Evolutionary conservation across 805 yeast species (phyloP), one percentile per base, ranked within the genome.

Genomic region (Lachancea kluyveri): DNA sequence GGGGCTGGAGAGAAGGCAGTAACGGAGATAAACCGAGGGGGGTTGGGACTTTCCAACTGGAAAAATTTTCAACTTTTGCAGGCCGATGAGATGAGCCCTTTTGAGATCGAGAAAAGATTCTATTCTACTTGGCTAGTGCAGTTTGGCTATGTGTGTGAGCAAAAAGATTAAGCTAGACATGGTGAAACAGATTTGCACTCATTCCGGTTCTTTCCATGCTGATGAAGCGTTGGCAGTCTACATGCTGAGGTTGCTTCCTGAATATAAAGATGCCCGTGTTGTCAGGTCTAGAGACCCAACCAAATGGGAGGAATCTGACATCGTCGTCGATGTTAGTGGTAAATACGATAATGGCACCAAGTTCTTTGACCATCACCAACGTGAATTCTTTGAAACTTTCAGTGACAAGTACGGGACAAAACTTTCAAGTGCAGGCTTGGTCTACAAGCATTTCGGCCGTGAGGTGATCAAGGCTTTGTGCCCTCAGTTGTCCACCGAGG

Each of bases 211-310:
- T 0, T 92, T 92, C 68, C 98, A 92, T 54, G 97, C 97, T 8
- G 98, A 92, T 58, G 98, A 92, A 59, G 78, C 95, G 8, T 69
- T 92, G 31, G 98, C 97, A 2, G 95, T 90, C 3, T 88, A 70
- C 57, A 77, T 92, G 80, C 64, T 92, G 35, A 74, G 72, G 44
- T 63, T 75, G 12, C 62, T 90, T 28, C 92, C 95, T 6, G 67
- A 70, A 54, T 92, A 60, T 58, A 52, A 70, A 28, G 66, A 75
- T 37, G 78, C 95, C 13, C 68, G 66, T 32, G 67, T 92, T 13
- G 73, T 84, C 13, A 77, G 98, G 57, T 82, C 96, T 3, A 74
- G 98, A 64, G 79, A 79, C 40, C 81, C 88, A 7, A 73, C 65
- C 10, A 80, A 75, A 35, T 82, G 95, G 81, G 96, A 84, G 44